Conservation (phyloP, 2,329 filamentous ascomycete species). For the Pseudonectria foliicola region DNA sequence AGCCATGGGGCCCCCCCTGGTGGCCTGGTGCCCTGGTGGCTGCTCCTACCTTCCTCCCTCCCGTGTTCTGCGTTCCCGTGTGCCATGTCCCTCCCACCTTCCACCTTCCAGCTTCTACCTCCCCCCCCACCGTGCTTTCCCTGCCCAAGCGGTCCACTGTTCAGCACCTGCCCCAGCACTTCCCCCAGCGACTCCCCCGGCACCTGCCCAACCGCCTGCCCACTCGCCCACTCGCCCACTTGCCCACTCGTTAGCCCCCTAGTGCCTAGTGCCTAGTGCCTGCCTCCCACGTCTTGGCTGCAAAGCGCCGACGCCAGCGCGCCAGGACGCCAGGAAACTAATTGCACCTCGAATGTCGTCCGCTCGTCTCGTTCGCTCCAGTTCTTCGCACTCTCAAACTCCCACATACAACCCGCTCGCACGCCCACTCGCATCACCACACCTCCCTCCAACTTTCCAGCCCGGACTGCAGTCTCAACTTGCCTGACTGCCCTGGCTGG, state of each 20-base stretch:
- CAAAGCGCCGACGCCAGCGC: too few species aligned
- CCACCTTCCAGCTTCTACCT: constrained; percentile 2
- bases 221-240: too few species aligned
- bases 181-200: constrained; percentile 1
- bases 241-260: too few species aligned
- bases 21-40: too few species aligned
- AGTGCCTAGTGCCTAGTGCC: too few species aligned
- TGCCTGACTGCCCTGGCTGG: constrained; percentile 4
- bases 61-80: constrained; percentile 7
- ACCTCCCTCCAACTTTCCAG: constrained; percentile 13
- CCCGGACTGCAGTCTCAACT: too few species aligned
- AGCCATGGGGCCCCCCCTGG: too few species aligned
- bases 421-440: constrained; percentile 8
- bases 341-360: too few species aligned
- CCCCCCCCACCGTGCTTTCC: constrained; percentile 1
- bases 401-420: background rate
- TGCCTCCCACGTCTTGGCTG: too few species aligned
- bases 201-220: constrained; percentile 2
- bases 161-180: constrained; percentile 3
- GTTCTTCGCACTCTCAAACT: constrained; percentile 12
- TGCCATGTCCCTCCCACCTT: constrained; percentile 6
- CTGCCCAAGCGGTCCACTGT: constrained; percentile 6
- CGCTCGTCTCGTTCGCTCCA: constrained; percentile 11
- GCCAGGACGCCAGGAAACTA: too few species aligned
- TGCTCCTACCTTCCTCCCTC: constrained; percentile 7